Evolutionary conservation across 2,329 filamentous ascomycete genomes (phyloP), one percentile per base, ranked within the genome.

Genomic region (Alternaria arbusti): DNA sequence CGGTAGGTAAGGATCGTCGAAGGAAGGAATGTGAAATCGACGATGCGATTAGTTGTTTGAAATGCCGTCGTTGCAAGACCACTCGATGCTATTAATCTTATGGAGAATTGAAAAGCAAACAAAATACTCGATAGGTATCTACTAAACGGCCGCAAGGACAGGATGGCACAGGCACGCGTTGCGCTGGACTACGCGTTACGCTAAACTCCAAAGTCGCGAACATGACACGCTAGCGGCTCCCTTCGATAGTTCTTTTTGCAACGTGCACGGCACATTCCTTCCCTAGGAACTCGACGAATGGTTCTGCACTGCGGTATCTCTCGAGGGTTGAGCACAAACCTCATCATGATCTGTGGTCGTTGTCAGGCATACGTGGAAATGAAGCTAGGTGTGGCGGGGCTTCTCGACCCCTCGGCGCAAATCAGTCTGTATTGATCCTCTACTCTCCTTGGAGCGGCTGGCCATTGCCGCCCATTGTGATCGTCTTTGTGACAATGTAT

Each of bases 401-500:
- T 36, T 40, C 13, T 52, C 36, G 20, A 40, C 32, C 30, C 36
- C 49, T 36, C 49, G 8, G 22, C 49, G 49, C 20, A 52, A 36
- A 40, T 20, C 49, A 22, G 26, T 32, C 9, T 25, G 22, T 23
- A 57, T 36, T 15, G 15, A 15, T 23, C 11, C 6, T 44, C 49
- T 60, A 63, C 36, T 63, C 61, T 15, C 80, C 82, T 71, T 90
- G 87, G 51, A 90, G 74, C 25, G 86, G 83, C 71, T 84, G 81
- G 5, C 86, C 86, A 81, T 89, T 89, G 0, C 89, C 89, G 15
- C 89, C 89, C 64, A 90, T 81, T 2, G 83, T 85, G 3, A 82
- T 77, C 70, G 80, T 84, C 78, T 85, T 85, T 17, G 78, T 83
- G 22, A 79, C 76, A 56, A 81, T 65, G 63, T 85, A 85, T 72